Evolutionary conservation across 2,329 filamentous ascomycete species (phyloP).

Genomic region (Emydomyces testavorans): DNA sequence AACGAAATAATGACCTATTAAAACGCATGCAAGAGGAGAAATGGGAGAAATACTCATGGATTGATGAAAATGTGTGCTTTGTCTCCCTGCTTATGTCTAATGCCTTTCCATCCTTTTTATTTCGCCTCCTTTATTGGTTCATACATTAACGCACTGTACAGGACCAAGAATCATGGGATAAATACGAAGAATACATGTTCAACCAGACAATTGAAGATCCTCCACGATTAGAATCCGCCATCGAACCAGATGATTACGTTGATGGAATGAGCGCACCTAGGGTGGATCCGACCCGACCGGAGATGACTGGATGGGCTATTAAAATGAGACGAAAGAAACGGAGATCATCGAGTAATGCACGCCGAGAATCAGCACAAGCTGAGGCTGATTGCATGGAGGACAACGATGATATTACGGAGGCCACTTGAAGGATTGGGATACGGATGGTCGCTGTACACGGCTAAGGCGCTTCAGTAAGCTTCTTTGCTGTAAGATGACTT

Average conservation of each 20-base stretch:
- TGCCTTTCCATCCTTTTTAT: background rate
- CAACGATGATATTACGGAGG: background rate
- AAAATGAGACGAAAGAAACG: constrained; percentile 33
- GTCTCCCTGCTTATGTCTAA: no score
- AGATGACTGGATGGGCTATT: constrained; percentile 37
- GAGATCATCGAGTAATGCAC: constrained; percentile 17
- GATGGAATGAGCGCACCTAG: constrained; percentile 50
- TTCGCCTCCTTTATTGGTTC: constrained; percentile 9
- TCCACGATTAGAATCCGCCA: constrained; percentile 42
- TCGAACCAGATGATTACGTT: constrained; percentile 49
- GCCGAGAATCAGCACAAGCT: constrained; percentile 14
- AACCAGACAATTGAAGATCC: constrained; percentile 35
- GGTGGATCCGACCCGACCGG: constrained; percentile 34
- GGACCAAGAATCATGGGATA: constrained; percentile 59
- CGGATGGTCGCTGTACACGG: no score
- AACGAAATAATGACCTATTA: constrained; percentile 65
- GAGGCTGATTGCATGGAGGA: constrained; percentile 12
- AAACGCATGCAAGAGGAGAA: constrained; percentile 66
- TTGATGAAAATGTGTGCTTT: constrained; percentile 45
- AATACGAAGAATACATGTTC: constrained; percentile 64
- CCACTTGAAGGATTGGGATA: background rate
- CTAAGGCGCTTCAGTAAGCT: no score
- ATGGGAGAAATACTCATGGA: constrained; percentile 70
- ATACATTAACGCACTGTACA: constrained; percentile 19
- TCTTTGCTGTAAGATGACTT: no score